Evolutionary conservation across 352 stramenopile genomes (phyloP).

Genomic region (Peronospora tabacina): DNA sequence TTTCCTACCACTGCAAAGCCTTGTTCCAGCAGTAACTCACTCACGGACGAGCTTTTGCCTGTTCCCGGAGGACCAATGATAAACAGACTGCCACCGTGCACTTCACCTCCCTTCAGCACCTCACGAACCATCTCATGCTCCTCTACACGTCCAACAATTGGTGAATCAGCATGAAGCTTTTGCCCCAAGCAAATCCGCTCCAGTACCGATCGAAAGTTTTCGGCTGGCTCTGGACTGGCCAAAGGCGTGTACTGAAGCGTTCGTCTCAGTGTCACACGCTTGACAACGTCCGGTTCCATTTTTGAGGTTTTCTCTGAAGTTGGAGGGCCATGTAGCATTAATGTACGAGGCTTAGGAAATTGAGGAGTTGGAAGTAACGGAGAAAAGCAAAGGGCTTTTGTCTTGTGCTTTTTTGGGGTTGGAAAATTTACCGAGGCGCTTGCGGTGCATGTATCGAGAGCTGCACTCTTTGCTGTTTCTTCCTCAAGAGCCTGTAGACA

Average conservation of each 20-base stretch:
- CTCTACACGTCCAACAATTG: conserved; percentile 35
- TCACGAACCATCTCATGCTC: conserved; percentile 36
- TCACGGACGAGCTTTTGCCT: conserved; percentile 59
- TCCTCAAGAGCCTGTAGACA: conserved; percentile 13
- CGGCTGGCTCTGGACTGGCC: background rate
- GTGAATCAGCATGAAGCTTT: conserved; percentile 5
- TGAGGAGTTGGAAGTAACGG: conserved; percentile 22
- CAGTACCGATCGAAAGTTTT: conserved; percentile 20
- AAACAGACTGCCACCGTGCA: conserved; percentile 35
- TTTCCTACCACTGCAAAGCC: conserved; percentile 17
- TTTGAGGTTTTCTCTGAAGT: conserved; percentile 5
- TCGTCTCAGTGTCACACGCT: conserved; percentile 6
- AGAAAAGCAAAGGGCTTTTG: conserved; percentile 8
- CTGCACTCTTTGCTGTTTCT: background rate
- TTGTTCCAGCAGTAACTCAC: conserved; percentile 29
- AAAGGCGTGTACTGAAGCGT: conserved; percentile 16
- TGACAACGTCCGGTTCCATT: conserved; percentile 4
- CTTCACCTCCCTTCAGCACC: conserved; percentile 17
- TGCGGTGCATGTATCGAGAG: background rate
- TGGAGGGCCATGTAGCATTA: conserved; percentile 2
- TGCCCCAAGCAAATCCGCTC: conserved; percentile 28
- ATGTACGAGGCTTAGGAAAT: conserved; percentile 8
- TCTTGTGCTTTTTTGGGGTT: conserved; percentile 27
- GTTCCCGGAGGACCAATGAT: conserved; percentile 60
- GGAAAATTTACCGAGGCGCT: conserved; percentile 7